A percentile compares a stretch with the other conserved stretches of the same genome.
Conservation (phyloP, 2,329 filamentous ascomycete genomes). For the Fusarium sp. region DNA sequence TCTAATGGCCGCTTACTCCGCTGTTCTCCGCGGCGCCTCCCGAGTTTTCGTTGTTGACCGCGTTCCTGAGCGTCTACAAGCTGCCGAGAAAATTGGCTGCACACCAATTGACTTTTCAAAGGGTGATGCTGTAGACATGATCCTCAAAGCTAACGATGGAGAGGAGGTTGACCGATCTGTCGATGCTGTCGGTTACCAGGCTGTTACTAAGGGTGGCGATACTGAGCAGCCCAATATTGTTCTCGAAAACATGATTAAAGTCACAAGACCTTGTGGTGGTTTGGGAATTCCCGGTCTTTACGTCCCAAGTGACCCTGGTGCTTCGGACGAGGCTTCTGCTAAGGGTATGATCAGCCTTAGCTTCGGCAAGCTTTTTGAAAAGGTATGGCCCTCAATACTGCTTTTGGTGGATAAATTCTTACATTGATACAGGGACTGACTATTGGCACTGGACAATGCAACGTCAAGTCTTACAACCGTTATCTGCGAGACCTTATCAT, state of each 20-base stretch:
- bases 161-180: slow-evolving; percentile 74
- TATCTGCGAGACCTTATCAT: slow-evolving; percentile 75
- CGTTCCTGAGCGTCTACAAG: slow-evolving; percentile 67
- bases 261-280: slow-evolving; percentile 70
- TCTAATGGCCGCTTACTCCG: slow-evolving; percentile 74
- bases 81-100: slow-evolving; percentile 71
- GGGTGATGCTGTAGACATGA: slow-evolving; percentile 68
- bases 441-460: slow-evolving; percentile 72
- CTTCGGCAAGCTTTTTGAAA: slow-evolving; percentile 76
- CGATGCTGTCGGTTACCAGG: slow-evolving; percentile 75
- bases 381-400: slow-evolving; percentile 49
- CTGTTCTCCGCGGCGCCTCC: slow-evolving; percentile 68
- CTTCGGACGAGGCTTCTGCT: slow-evolving; percentile 68
- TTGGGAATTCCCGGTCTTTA: slow-evolving; percentile 69
- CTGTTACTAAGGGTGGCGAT: slow-evolving; percentile 64
- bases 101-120: slow-evolving; percentile 70
- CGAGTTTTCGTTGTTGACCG: slow-evolving; percentile 72
- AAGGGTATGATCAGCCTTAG: slow-evolving; percentile 72
- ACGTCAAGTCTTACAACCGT: slow-evolving; percentile 75
- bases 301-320: slow-evolving; percentile 67
- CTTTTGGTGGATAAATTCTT: not conserved
- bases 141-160: slow-evolving; percentile 66
- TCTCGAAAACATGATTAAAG: slow-evolving; percentile 71
- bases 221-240: slow-evolving; percentile 72
- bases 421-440: slow-evolving; percentile 60